Evolutionary conservation across 768 basidiomycete genomes (phyloP).

Genomic region (Macrolepiota fuliginosa): DNA sequence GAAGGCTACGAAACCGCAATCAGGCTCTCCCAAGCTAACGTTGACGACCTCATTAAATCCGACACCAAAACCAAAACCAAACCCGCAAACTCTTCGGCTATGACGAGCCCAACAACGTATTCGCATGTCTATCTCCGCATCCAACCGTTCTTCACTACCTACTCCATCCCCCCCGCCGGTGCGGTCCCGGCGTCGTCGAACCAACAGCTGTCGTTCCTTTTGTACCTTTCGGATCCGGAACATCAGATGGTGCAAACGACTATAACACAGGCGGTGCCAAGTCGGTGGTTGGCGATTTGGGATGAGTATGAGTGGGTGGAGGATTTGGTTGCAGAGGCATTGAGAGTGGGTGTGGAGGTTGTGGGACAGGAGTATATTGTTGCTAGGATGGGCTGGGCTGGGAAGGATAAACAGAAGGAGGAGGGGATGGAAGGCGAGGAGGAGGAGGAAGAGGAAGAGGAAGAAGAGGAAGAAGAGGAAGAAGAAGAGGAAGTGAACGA

Average conservation of each 20-base stretch:
- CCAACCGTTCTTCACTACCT: constrained; percentile 74
- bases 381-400: constrained; percentile 80
- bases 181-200: constrained; percentile 32
- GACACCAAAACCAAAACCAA: constrained; percentile 39
- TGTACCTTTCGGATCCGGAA: constrained; percentile 73
- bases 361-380: constrained; percentile 92
- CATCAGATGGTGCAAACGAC: constrained; percentile 78
- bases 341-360: constrained; percentile 84
- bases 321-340: constrained; percentile 84
- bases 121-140: constrained; percentile 92
- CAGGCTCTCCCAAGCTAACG: constrained; percentile 82
- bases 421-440: constrained; percentile 15
- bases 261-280: constrained; percentile 79
- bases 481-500: constrained; percentile 9
- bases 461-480: constrained; percentile 23
- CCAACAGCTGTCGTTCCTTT: constrained; percentile 65
- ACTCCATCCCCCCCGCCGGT: constrained; percentile 38
- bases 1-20: constrained; percentile 83
- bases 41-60: constrained; percentile 72
- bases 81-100: constrained; percentile 26
- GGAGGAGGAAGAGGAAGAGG: constrained; percentile 14
- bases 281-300: constrained; percentile 86
- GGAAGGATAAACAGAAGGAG: constrained; percentile 25
- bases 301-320: constrained; percentile 97
- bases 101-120: constrained; percentile 65